A percentile compares a stretch with the other conserved stretches of the same genome.
Conservation (phyloP, 1,139 yeast species). For the Saccharomyces hybrid region DNA sequence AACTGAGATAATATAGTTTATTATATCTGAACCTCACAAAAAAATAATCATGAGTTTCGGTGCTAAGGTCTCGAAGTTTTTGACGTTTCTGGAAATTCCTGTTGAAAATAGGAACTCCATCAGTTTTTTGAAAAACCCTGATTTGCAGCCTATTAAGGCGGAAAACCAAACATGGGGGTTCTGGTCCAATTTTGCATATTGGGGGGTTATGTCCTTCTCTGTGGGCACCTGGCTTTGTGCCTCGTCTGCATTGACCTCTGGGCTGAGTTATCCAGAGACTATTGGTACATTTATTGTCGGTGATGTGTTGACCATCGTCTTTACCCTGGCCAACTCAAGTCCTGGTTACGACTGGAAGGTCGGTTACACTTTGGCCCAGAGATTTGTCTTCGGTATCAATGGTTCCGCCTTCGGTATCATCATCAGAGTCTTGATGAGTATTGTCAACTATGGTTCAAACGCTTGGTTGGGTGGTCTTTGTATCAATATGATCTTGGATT, state of each 20-base stretch:
- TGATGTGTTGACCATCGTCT: constrained; percentile 35
- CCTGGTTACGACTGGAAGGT: constrained; percentile 42
- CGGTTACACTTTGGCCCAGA: constrained; percentile 40
- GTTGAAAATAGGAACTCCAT: constrained; percentile 29
- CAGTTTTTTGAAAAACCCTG: constrained; percentile 33
- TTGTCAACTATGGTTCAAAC: constrained; percentile 39
- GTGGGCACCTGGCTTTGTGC: constrained; percentile 39
- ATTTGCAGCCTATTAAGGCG: constrained; percentile 34
- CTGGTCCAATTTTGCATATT: constrained; percentile 36
- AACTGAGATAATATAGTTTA: too few relatives aligned
- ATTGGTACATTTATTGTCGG: constrained; percentile 39
- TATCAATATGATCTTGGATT: constrained; percentile 32
- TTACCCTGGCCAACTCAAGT: constrained; percentile 37
- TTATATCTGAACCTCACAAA: too few relatives aligned
- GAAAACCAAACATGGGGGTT: constrained; percentile 37
- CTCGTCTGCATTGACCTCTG: constrained; percentile 35
- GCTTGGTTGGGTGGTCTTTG: constrained; percentile 40
- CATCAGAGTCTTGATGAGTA: constrained; percentile 37
- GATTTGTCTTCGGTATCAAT: constrained; percentile 41
- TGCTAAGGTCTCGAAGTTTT: constrained; percentile 1
- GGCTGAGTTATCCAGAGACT: constrained; percentile 38
- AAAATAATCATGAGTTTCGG: background rate
- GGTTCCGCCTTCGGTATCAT: constrained; percentile 39
- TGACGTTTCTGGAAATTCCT: constrained; percentile 30
- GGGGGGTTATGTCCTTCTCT: constrained; percentile 37